A percentile compares a stretch with the other conserved stretches of the same genome.
Evolutionary conservation across 1,284 basidiomycete species (phyloP).

Genomic region (Cerioporus squamosus): DNA sequence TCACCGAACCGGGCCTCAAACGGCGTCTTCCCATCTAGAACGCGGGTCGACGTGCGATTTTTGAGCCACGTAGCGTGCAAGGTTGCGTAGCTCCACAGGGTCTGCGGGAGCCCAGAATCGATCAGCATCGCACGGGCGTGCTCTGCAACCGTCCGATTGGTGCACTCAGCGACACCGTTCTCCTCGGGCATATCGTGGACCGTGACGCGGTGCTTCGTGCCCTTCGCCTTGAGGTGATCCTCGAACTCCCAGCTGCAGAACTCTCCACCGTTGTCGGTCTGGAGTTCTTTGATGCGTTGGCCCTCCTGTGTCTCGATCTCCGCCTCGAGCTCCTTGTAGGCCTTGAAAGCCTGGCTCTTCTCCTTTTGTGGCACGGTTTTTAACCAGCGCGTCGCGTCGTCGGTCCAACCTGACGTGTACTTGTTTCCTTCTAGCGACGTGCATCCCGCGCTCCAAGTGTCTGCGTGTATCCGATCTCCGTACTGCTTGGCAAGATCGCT

Average conservation of each 20-base stretch:
- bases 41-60: conserved; percentile 34
- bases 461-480: conserved; percentile 41
- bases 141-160: conserved; percentile 33
- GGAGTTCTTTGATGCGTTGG: no score
- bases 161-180: conserved; percentile 39
- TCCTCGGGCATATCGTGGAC: conserved; percentile 40
- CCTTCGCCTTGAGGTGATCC: no score
- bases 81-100: conserved; percentile 13
- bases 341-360: conserved; percentile 19
- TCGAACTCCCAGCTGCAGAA: no score
- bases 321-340: no score
- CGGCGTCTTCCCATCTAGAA: no score
- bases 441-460: conserved; percentile 43
- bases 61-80: conserved; percentile 31
- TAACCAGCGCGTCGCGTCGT: conserved; percentile 28
- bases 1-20: no score
- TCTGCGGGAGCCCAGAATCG: conserved; percentile 3
- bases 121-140: background rate
- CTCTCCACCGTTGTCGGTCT: no score
- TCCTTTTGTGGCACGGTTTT: conserved; percentile 19
- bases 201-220: conserved; percentile 3
- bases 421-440: conserved; percentile 27
- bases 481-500: conserved; percentile 32
- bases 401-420: conserved; percentile 35
- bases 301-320: no score